Base-by-base conservation (phyloP, 2,329 filamentous ascomycete species). In the Aspergillus tubingensis region DNA sequence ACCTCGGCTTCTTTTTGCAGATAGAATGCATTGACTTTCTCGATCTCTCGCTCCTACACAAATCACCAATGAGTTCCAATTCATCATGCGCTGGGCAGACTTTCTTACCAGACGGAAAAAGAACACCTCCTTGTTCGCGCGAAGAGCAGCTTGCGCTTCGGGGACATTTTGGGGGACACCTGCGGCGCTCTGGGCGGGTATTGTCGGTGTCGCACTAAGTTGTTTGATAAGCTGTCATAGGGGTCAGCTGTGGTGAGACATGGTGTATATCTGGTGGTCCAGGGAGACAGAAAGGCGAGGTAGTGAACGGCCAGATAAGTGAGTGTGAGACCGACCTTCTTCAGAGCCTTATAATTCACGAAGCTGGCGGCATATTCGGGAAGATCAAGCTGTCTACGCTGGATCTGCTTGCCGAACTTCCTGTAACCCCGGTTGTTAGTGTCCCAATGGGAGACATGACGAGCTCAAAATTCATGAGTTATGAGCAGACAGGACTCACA, bases 401-500 rank as follows among this genome's bases (percentile, higher is more conserved):
- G 95, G 69, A 99, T 96, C 77, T 97, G 92, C 84, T 99, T 99
- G 79, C 95, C 95, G 83, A 99, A 99, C 86, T 99, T 99, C 95
- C 94, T 99, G 72, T 59, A 56, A 50, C 11, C 15, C 43, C 57
- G 55, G 10, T 32, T 11, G 51, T 68, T 39, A 68, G 65, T 41
- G 30, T 19, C 23, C 15, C 17, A 44, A 5, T 32, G 51, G 48
- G 2, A 17, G 25, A 47, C 23, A 30, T 11, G 38, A 41, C 36
- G 39, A 52, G 36, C 25, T 8, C 23, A 13, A 30, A 36, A 15
- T 36, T 4, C 48, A 43, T 23, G 19, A 13, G 10, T 27, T 17
- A 41, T 4, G 15, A 54, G 6, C 25, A 41, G 25, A 23, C 23
- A 21, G 25, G 27, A 68, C 67, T 43, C 62, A 70, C 68, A 70